Evolutionary conservation across 2,329 filamentous ascomycete genomes (phyloP).

Genomic region (Epichloe sibirici): DNA sequence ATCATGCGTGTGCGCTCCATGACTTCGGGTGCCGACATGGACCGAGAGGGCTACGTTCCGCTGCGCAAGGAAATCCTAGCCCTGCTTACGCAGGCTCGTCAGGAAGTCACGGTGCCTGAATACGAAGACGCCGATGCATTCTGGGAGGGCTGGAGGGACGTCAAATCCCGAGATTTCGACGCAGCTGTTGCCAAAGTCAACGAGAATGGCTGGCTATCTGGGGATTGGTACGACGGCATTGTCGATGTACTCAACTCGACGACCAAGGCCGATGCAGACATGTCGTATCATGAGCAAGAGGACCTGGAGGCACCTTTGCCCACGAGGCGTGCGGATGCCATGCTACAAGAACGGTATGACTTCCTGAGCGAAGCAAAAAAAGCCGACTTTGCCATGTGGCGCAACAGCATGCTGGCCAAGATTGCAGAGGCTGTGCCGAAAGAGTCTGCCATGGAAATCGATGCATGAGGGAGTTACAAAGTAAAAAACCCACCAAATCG

Average conservation of each 20-base stretch:
- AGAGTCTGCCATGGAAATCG: conserved; percentile 23
- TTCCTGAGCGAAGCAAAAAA: conserved; percentile 53
- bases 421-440: conserved; percentile 33
- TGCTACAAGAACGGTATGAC: conserved; percentile 66
- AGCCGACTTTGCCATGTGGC: conserved; percentile 53
- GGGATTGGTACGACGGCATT: conserved; percentile 52
- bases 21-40: conserved; percentile 24
- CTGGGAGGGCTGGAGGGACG: conserved; percentile 40
- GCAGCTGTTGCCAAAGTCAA: conserved; percentile 47
- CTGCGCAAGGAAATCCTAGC: conserved; percentile 33
- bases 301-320: conserved; percentile 23
- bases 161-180: conserved; percentile 45
- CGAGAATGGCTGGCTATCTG: conserved; percentile 42
- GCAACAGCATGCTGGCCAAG: conserved; percentile 42
- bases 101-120: conserved; percentile 24
- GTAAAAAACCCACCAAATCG: background rate
- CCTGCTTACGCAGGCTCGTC: conserved; percentile 28
- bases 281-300: conserved; percentile 20
- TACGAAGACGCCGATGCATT: conserved; percentile 31
- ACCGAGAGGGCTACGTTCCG: conserved; percentile 32
- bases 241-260: conserved; percentile 35
- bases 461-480: conserved; percentile 11
- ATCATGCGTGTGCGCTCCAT: conserved; percentile 34
- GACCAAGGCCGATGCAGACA: conserved; percentile 23
- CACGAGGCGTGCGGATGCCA: conserved; percentile 46